Evolutionary conservation across 208 protist genomes (phyloP).

Genomic region (Crithidia sp.): DNA sequence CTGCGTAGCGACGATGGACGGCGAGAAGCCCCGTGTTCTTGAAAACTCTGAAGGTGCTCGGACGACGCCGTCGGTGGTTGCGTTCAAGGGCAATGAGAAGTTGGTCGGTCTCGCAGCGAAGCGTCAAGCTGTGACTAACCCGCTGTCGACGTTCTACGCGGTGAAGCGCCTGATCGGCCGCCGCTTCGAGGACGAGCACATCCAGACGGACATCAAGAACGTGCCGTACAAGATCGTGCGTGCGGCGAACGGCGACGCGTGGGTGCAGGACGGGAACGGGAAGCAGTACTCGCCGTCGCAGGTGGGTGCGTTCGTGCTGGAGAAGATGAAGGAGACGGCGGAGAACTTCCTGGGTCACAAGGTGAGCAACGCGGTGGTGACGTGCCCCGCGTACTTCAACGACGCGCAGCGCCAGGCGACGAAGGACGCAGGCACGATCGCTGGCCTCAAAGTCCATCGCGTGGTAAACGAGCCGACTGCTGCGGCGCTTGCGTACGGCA

Average conservation of each 20-base stretch:
- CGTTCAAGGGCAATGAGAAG: slow-evolving; percentile 85
- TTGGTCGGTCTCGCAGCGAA: slow-evolving; percentile 75
- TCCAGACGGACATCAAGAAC: slow-evolving; percentile 76
- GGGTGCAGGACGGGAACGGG: slow-evolving; percentile 90
- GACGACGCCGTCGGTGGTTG: slow-evolving; percentile 86
- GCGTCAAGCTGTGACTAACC: slow-evolving; percentile 82
- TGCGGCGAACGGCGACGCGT: slow-evolving; percentile 91
- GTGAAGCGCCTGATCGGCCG: slow-evolving; percentile 88
- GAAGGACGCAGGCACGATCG: slow-evolving; percentile 96
- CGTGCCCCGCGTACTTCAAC: slow-evolving; percentile 98
- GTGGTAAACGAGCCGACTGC: slow-evolving; percentile 99
- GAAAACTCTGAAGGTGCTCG: slow-evolving; percentile 83
- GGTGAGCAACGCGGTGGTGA: slow-evolving; percentile 93
- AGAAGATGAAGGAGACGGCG: slow-evolving; percentile 88
- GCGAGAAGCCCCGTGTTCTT: slow-evolving; percentile 94
- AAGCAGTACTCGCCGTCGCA: slow-evolving; percentile 89
- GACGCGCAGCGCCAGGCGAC: slow-evolving; percentile 97
- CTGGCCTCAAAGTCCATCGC: slow-evolving; percentile 95
- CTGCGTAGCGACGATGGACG: slow-evolving; percentile 68
- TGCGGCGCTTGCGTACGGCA: slow-evolving; percentile 74
- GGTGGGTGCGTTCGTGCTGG: slow-evolving; percentile 73
- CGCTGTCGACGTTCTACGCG: slow-evolving; percentile 86
- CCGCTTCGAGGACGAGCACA: slow-evolving; percentile 77
- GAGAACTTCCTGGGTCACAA: slow-evolving; percentile 38
- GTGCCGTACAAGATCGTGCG: slow-evolving; percentile 97